Evolutionary conservation across 805 yeast species (phyloP).

Genomic region (Candida chauliodis): DNA sequence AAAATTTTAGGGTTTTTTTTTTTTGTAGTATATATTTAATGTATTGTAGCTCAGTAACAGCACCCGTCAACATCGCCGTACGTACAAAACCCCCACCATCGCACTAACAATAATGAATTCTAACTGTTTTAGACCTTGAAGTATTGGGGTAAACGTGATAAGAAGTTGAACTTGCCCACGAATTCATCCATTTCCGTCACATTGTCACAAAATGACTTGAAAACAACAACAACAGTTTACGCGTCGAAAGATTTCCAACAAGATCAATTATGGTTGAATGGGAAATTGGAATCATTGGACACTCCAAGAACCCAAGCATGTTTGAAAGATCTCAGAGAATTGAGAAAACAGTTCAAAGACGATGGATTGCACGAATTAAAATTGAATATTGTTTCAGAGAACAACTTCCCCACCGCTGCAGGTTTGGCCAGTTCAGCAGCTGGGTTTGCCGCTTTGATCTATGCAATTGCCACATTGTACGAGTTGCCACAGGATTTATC

Average conservation of each 20-base stretch:
- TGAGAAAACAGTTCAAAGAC: conserved; percentile 61
- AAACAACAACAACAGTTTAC: conserved; percentile 88
- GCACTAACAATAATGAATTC: too few relatives aligned
- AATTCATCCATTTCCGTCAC: conserved; percentile 96
- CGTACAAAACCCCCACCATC: conserved; percentile 26
- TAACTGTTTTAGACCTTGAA: conserved; percentile 61
- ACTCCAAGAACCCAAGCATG: conserved; percentile 68
- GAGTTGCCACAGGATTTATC: conserved; percentile 80
- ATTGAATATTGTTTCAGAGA: conserved; percentile 83
- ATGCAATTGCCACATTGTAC: conserved; percentile 82
- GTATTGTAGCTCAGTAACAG: conserved; percentile 79
- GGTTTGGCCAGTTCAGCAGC: conserved; percentile 98
- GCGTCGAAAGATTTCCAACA: conserved; percentile 51
- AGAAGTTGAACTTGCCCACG: conserved; percentile 84
- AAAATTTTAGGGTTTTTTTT: conserved; percentile 3
- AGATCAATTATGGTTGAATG: conserved; percentile 84
- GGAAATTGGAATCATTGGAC: conserved; percentile 68
- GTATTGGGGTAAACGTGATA: conserved; percentile 98
- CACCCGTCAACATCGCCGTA: conserved; percentile 96
- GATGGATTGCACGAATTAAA: conserved; percentile 60
- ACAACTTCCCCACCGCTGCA: conserved; percentile 99
- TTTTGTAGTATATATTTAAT: conserved; percentile 4
- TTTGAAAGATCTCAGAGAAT: conserved; percentile 65
- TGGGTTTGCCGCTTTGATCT: conserved; percentile 94
- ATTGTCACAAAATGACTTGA: conserved; percentile 81